Evolutionary conservation across 2,329 filamentous ascomycete species (phyloP).

Genomic region (Botrytis hyacinthi): DNA sequence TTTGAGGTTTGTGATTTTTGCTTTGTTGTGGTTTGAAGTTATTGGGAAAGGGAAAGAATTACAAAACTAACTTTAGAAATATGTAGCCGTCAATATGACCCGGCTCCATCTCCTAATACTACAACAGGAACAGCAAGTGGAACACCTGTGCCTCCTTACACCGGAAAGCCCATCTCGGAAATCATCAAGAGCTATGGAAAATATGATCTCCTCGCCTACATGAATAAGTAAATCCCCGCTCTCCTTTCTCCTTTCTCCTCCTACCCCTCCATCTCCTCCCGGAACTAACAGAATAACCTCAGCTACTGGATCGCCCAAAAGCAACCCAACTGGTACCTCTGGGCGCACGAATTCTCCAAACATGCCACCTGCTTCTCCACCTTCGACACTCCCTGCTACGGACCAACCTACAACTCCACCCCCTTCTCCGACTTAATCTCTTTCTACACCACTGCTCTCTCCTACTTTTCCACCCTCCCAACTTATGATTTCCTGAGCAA

Average conservation of each 20-base stretch:
- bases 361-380: constrained; percentile 66
- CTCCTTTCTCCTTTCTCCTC: neutral
- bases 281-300: neutral
- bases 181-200: constrained; percentile 59
- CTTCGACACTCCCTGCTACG: constrained; percentile 65
- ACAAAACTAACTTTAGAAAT: neutral
- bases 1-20: constrained; percentile 40
- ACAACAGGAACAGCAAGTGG: constrained; percentile 53
- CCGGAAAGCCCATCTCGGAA: constrained; percentile 54
- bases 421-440: constrained; percentile 3
- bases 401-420: constrained; percentile 44
- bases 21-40: neutral
- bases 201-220: constrained; percentile 60
- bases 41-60: neutral
- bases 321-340: constrained; percentile 57
- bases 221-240: constrained; percentile 50
- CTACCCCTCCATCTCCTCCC: neutral
- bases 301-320: constrained; percentile 58
- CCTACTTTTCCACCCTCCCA: constrained; percentile 57
- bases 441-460: constrained; percentile 46
- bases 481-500: constrained; percentile 60
- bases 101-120: constrained; percentile 59
- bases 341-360: constrained; percentile 67
- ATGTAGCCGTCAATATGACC: constrained; percentile 59
- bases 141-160: constrained; percentile 56